A percentile compares a stretch with the other conserved stretches of the same genome.
phyloP scores from a whole-genome alignment of 305 asterid genomes.

The Vinca major region DNA sequence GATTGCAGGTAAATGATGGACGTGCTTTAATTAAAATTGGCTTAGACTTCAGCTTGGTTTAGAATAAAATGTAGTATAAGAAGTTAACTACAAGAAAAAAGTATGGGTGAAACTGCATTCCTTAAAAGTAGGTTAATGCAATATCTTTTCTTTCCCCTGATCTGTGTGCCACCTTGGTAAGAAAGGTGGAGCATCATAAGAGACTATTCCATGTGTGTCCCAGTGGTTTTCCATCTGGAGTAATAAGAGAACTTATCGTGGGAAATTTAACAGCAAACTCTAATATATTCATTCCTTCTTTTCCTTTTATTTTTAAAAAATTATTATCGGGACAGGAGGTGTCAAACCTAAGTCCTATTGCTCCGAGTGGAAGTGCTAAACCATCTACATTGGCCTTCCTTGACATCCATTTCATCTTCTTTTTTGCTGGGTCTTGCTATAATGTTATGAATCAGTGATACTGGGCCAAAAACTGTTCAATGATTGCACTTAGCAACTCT shows the following conservation, averaged over 20 bases:
- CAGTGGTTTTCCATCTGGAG: background rate
- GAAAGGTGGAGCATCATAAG: background rate
- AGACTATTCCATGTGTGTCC: background rate
- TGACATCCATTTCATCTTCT: no score
- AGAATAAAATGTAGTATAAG: background rate
- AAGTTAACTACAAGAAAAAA: background rate
- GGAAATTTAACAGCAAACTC: no score
- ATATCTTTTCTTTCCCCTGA: background rate
- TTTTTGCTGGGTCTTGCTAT: background rate
- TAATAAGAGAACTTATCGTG: background rate
- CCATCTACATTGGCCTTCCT: no score
- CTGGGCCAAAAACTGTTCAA: background rate
- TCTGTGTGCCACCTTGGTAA: background rate
- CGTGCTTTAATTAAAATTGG: background rate
- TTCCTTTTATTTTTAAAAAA: no score
- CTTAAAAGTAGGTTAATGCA: background rate
- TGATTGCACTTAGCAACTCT: background rate
- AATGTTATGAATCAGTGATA: background rate
- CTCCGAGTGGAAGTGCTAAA: no score
- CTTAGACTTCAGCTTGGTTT: background rate
- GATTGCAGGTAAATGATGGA: background rate
- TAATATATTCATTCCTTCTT: no score
- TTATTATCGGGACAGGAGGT: no score
- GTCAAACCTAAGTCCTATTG: no score
- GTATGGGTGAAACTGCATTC: background rate